Percentiles rank a stretch among this genome's conserved stretches.
Evolutionary conservation across 2,329 filamentous ascomycete species (phyloP).

Genomic region (Beauveria caledonica): DNA sequence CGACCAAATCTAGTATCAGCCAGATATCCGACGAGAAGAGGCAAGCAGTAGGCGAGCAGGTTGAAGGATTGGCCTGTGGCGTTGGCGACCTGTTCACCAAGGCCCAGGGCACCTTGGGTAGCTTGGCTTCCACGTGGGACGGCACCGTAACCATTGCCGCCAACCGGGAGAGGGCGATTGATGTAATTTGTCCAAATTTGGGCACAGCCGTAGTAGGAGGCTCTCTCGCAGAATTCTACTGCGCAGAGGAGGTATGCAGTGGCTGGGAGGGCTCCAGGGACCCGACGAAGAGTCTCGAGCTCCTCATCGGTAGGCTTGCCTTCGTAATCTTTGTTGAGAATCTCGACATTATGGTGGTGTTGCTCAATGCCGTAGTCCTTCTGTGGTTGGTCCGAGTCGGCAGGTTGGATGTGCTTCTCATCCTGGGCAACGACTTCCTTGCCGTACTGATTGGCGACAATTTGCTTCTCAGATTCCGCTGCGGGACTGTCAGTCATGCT

Average conservation of each 20-base stretch:
- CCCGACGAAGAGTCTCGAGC: constrained; percentile 40
- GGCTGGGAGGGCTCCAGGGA: constrained; percentile 42
- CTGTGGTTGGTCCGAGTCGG: background rate
- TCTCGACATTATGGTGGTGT: constrained; percentile 11
- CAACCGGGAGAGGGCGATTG: constrained; percentile 47
- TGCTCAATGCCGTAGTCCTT: background rate
- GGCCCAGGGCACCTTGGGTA: constrained; percentile 50
- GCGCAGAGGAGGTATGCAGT: constrained; percentile 49
- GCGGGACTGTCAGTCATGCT: background rate
- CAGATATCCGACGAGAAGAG: constrained; percentile 46
- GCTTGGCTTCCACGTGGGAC: constrained; percentile 30
- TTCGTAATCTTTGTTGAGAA: constrained; percentile 21
- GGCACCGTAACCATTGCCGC: constrained; percentile 38
- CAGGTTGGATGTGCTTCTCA: background rate
- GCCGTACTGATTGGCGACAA: background rate
- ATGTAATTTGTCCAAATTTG: constrained; percentile 46
- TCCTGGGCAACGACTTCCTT: background rate
- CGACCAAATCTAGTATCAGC: constrained; percentile 64
- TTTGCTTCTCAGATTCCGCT: constrained; percentile 1
- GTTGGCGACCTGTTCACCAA: constrained; percentile 32
- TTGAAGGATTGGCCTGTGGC: constrained; percentile 39
- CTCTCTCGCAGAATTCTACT: constrained; percentile 53
- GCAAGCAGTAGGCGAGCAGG: constrained; percentile 49
- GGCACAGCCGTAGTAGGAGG: constrained; percentile 45
- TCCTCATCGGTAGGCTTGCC: constrained; percentile 46